Evolutionary conservation across 805 yeast genomes (phyloP), one percentile per base, ranked within the genome.

Genomic region (Yamadazyma philogaea): DNA sequence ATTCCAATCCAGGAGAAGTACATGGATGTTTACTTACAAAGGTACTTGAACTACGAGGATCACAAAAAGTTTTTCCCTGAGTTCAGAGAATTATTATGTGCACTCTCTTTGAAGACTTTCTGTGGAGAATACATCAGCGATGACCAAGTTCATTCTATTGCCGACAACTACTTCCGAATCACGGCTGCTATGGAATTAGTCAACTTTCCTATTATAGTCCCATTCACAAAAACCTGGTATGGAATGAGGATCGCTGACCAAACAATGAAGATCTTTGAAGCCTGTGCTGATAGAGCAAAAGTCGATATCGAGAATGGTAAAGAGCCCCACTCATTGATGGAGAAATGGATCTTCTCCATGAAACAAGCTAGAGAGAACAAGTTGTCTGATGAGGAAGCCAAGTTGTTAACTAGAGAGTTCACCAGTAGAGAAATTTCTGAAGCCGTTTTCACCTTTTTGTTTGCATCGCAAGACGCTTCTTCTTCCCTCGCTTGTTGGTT

Each of bases 381-480:
- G 41, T 72, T 74, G 30, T 67, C 63, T 32, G 76, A 72, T 46
- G 67, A 74, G 14, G 82, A 78, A 36, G 67, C 81, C 33, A 80
- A 77, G 61, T 60, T 79, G 31, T 68, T 78, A 53, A 77, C 87
- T 52, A 82, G 97, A 63, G 91, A 84, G 49, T 93, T 93, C 68
- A 67, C 89, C 44, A 81, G 90, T 71, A 84, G 75, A 64, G 99
- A 93, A 66, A 91, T 93, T 55, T 86, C 96, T 16, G 98, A 93
- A 72, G 95, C 96, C 43, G 80, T 93, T 49, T 93, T 93, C 78
- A 93, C 99, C 11, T 93, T 93, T 66, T 72, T 93, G 63, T 93
- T 93, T 65, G 99, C 99, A 6, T 86, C 96, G 4, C 99, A 93
- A 70, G 99, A 93, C 68, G 99, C 99, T 18, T 86, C 96, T 6